A percentile compares a stretch with the other conserved stretches of the same genome.
These are phyloP conservation scores for Asterella californica DNA, from an alignment of 225 moss, liverwort and hornwort genomes.

Conservation along the genomic window DNA sequence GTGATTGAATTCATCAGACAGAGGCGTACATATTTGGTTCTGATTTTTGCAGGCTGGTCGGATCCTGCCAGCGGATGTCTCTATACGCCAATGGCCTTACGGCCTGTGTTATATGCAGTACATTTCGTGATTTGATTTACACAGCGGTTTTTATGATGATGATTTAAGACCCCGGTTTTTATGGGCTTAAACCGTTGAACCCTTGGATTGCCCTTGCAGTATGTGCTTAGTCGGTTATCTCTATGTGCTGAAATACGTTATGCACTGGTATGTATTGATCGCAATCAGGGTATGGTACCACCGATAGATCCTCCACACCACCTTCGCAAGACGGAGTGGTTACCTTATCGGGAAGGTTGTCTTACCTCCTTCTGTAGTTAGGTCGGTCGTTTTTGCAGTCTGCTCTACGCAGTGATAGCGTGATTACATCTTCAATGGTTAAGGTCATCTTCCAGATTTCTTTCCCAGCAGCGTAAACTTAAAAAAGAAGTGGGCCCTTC, in stretches of 20 bases:
- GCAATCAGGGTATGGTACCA: slow-evolving; percentile 70
- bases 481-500: not conserved
- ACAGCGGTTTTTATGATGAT: not conserved
- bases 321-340: slow-evolving; percentile 92
- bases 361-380: not conserved
- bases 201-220: no score
- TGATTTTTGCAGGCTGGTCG: not conserved
- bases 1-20: not conserved
- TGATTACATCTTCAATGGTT: not conserved
- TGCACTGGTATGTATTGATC: not conserved
- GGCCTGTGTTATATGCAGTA: not conserved
- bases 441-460: not conserved
- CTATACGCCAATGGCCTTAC: not conserved
- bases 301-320: slow-evolving; percentile 95
- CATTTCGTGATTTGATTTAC: not conserved
- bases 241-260: not conserved
- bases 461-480: not conserved
- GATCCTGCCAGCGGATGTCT: not conserved
- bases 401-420: not conserved
- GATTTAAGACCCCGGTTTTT: not conserved
- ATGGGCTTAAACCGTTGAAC: not conserved
- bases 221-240: not conserved
- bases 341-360: slow-evolving; percentile 86
- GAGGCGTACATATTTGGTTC: not conserved
- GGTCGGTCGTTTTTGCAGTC: not conserved